Evolutionary conservation across 2,329 filamentous ascomycete species (phyloP), one percentile per base, ranked within the genome.

Genomic region (Claviceps paspali): DNA sequence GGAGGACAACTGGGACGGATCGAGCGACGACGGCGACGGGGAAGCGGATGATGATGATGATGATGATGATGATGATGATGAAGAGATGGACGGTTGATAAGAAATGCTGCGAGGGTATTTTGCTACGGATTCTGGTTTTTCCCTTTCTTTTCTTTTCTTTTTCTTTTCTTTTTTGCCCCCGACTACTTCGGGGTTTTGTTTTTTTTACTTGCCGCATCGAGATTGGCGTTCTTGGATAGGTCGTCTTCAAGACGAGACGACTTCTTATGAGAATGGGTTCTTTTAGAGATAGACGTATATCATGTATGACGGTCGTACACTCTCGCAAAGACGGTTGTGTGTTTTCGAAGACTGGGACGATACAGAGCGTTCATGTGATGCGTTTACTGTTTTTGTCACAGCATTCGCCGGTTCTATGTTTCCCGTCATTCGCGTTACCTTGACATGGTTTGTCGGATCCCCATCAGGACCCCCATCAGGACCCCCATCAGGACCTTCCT

Each of bases 1-100:
- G 15, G 68, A 71, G 15, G 70, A 65, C n/a, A 29, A 43, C 22
- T 47, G 44, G 26, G 70, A 74, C 22, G 70, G 65, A 15, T 68
- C 65, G 24, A 70, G 67, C 21, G 73, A 65, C 9, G 68, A 65
- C 7, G 68, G 63, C 8, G 68, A 65, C 7, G 68, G 63, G 50
- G 65, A 64, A 3, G 66, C 64, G 9, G 65, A 32, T 21, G 73
- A 65, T 8, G 68, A 65, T 5, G 68, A 63, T 26, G 50, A 63
- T 26, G 50, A 38, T 50, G 65, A 64, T 2, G 66, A 63, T 10
- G 65, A 64, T 32, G 70, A 72, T 26, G 73, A 73, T 41, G 72
- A 69, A 43, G 68, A 53, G 56, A 81, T 76, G 77, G 62, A 62
- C 43, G 62, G 38, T 9, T 55, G 42, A 41, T 41, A n/a, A 22